A percentile compares a stretch with the other conserved stretches of the same genome.
These are phyloP conservation scores for button mushroom (Agaricus bisporus) DNA, from an alignment of 768 basidiomycete species.

Conservation along the genomic window DNA sequence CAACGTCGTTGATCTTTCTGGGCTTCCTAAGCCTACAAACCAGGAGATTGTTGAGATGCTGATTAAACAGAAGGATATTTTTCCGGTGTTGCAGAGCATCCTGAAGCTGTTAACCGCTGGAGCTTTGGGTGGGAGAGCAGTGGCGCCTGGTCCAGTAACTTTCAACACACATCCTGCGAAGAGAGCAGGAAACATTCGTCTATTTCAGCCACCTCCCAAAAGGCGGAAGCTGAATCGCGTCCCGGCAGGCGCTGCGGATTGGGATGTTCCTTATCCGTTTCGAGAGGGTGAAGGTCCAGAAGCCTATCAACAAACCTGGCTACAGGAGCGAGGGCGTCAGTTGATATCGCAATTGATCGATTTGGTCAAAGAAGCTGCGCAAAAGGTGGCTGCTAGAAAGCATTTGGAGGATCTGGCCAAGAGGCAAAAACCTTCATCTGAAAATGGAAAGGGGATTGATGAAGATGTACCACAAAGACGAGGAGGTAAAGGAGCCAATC, in stretches of 20 bases:
- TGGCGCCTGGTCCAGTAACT: not conserved
- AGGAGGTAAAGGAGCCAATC: constrained; percentile 4
- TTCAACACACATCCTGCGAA: not conserved
- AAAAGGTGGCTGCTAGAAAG: constrained; percentile 55
- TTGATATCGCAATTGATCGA: constrained; percentile 55
- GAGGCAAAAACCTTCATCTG: constrained; percentile 16
- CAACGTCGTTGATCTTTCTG: constrained; percentile 30
- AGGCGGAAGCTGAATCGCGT: constrained; percentile 60
- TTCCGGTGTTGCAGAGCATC: constrained; percentile 59
- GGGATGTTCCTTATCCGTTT: constrained; percentile 83
- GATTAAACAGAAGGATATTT: constrained; percentile 57
- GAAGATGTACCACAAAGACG: not conserved
- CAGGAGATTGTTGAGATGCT: constrained; percentile 57
- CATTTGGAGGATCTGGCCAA: constrained; percentile 19
- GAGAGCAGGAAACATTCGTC: not conserved
- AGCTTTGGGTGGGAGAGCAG: constrained; percentile 1
- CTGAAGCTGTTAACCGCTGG: constrained; percentile 49
- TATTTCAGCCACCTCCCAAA: constrained; percentile 32
- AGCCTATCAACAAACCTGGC: constrained; percentile 61
- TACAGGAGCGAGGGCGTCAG: constrained; percentile 53
- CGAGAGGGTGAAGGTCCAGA: constrained; percentile 62
- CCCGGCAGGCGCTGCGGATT: constrained; percentile 75
- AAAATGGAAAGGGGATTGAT: constrained; percentile 6
- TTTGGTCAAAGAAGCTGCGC: constrained; percentile 54
- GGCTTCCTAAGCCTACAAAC: constrained; percentile 43